Evolutionary conservation across 106 monocot genomes (phyloP), one percentile per base, ranked within the genome.

Genomic region (Phalaenopsis aphrodite): DNA sequence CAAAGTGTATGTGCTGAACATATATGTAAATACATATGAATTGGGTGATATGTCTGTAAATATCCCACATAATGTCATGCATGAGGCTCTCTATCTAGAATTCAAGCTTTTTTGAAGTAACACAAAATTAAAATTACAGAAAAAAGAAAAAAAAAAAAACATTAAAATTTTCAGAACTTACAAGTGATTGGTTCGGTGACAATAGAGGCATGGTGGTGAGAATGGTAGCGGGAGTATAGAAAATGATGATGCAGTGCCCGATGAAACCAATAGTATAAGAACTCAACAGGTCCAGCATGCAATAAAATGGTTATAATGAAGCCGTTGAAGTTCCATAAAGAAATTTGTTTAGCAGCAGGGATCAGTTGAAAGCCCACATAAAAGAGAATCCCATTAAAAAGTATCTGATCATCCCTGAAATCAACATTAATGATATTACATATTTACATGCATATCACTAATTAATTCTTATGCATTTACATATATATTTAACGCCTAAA

Each of bases 251-350:
- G 98, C 37, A 98, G 79, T 2, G 92, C 90, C 14, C 92, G 71
- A 84, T 98, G 98, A 17, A 98, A 83, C 94, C 98, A 98, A 88
- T 98, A 98, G 90, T 98, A 98, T 55, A 98, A 84, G 87, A 98
- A 94, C 89, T 98, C 98, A 65, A 98, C 94, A 0, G 92, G 92
- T 5, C 94, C 92, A 1, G 55, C 55, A 41, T 94, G 98, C 41
- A 93, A 66, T 41, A 94, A 56, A 38, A 66, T 39, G 16, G 75
- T 80, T 41, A 94, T 36, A 16, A 93, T 57, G 23, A 75, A 77
- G 1, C 94, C 96, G 19, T 87, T 81, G 16, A 83, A 52, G 39
- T 86, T 57, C 96, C 96, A 94, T 55, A 85, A 48, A 8, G 92
- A 88, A 5, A 86, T 15, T 46, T 75, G 16, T 39, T 52, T 30